Evolutionary conservation across 1,284 basidiomycete genomes (phyloP).

Genomic region (Ceratobasidium sp.): DNA sequence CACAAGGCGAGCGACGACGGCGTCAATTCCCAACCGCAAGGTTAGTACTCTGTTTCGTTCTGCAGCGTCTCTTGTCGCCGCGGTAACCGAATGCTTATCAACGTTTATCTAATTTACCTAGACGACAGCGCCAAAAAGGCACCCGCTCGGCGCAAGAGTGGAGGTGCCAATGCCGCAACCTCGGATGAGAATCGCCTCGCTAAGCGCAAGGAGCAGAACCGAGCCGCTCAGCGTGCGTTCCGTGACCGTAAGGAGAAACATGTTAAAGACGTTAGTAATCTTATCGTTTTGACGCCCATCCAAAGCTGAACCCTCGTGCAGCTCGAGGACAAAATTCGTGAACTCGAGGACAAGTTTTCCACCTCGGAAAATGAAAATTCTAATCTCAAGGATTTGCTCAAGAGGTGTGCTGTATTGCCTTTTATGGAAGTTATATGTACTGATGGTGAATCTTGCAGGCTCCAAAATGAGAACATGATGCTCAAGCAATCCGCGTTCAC

Average conservation of each 20-base stretch:
- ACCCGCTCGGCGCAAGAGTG: conserved; percentile 45
- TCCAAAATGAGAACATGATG: conserved; percentile 78
- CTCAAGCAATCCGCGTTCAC: conserved; percentile 78
- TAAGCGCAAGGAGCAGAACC: conserved; percentile 87
- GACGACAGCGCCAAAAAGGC: conserved; percentile 36
- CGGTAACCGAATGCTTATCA: conserved; percentile 45
- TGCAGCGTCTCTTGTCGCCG: neutral
- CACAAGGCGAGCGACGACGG: conserved; percentile 62
- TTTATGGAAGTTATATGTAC: neutral
- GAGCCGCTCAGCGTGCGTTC: conserved; percentile 85
- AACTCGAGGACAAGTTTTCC: conserved; percentile 77
- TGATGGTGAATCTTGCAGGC: conserved; percentile 50
- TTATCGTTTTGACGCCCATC: conserved; percentile 38
- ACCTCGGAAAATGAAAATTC: conserved; percentile 72
- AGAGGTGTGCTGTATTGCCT: conserved; percentile 42
- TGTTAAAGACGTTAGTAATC: conserved; percentile 77
- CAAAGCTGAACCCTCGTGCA: conserved; percentile 48
- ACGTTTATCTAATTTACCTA: conserved; percentile 31
- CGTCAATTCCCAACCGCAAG: conserved; percentile 57
- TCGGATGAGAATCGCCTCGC: conserved; percentile 75
- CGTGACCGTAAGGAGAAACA: conserved; percentile 87
- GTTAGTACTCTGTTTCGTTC: conserved; percentile 56
- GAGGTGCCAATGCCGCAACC: conserved; percentile 52
- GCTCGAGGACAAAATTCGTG: conserved; percentile 84
- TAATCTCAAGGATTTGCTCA: conserved; percentile 77